Evolutionary conservation across 2,329 filamentous ascomycete genomes (phyloP), one percentile per base, ranked within the genome.

Genomic region (Colletotrichum sp.): DNA sequence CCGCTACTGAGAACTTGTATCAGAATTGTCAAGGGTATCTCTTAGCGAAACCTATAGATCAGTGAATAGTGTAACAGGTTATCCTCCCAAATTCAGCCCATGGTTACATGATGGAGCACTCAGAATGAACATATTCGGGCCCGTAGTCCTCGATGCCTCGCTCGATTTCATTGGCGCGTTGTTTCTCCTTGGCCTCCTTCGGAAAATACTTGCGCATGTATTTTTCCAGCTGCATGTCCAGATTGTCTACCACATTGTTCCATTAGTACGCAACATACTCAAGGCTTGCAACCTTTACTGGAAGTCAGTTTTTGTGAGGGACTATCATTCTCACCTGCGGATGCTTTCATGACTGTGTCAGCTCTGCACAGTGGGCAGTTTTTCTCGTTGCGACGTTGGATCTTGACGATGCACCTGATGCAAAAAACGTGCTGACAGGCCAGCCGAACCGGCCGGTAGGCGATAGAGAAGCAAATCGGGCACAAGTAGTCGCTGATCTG

Each of bases 401-500:
- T 92, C 79, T 94, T 92, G 77, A 98, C 92, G 65, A 96, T 89
- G 82, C 95, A 98, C 4, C 94, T 90, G 72, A 97, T 96, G 85
- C 95, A 98, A 81, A 96, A 96, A 16, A 96, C 86, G 79, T 97
- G 95, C 32, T 90, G 86, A 83, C 95, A 98, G 16, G 90, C 89
- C 39, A 98, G 87, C 28, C 93, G 91, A n/a, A 98, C 91, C 0
- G 95, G 95, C 79, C 94, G 92, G 88, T 94, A 97, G n/a, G 93
- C 92, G 74, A 98, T 92, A 59, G 90, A 91, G 79, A 93, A 93
- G 85, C 95, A 97, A 75, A 97, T 92, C 2, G 95, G 95, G 80
- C 95, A 98, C 10, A 93, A 88, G 84, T 96, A 96, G 84, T 98
- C 95, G 80, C 95, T 93, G n/a, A 97, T 84, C 80, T 96, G 94